Base-by-base conservation (phyloP, 768 basidiomycete species). In the Lactarius deliciosus region DNA sequence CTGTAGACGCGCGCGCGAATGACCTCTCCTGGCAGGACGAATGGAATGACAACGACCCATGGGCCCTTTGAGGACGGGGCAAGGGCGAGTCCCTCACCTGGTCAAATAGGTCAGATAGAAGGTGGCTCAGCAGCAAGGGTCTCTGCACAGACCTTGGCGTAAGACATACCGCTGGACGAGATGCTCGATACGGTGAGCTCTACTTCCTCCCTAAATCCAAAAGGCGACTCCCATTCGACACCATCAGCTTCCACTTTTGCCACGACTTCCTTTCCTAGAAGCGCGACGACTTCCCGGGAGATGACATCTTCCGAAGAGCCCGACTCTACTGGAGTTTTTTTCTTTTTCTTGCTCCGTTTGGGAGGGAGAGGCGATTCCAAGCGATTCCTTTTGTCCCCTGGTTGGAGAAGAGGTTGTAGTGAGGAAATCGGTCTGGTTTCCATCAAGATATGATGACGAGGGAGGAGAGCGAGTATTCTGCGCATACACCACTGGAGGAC, bases 1-100 rank as follows among this genome's bases (percentile, higher is more conserved):
- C 87, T 85, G 74, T 89, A 91, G 1, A 98, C 81, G 61, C 85
- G 82, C 2, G 85, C 90, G 36, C 85, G 83, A 45, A 96, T 84
- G 22, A 78, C 84, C 75, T 99, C 96, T 10, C 89, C 89, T 0
- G 94, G 93, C 10, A 98, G 82, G 1, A 88, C 84, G 70, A 95
- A 92, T 0, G 96, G 96, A 0, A 90, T 85, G 40, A 92, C 81
- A 41, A 98, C 79, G 0, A 89, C 89, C 93, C 96, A 98, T 28
- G 87, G 83, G 0, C 81, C 81, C 62, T 77, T 74, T 8, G 81
- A 75, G 0, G 77, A 75, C 11, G 81, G 79, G 5, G 83, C 80
- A 13, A 84, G 72, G 0, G 86, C 90, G 16, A 94, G 79, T 0
- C 87, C 88, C 69, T 88, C 86, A 60, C 90, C 91, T 92, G 75